A percentile compares a stretch with the other conserved stretches of the same genome.
phyloP scores from a whole-genome alignment of 257 asterid species.

The Nicotiana attenuata region DNA sequence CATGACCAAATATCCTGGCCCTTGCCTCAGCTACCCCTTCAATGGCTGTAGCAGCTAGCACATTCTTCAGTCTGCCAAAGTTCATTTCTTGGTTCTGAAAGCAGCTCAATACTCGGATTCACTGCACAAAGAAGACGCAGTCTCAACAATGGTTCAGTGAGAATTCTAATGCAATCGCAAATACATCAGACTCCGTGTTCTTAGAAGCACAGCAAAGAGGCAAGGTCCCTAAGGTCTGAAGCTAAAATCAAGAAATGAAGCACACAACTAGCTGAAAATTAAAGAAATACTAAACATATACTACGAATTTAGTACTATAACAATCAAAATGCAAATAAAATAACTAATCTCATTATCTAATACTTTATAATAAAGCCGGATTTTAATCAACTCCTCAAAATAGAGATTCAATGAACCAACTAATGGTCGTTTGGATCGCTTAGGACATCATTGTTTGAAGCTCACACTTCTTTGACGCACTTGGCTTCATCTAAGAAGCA shows the following conservation, averaged over 20 bases:
- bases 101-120: not conserved
- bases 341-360: too few species aligned
- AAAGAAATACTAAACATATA: not conserved
- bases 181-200: not conserved
- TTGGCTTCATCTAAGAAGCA: not conserved
- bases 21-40: constrained; percentile 79
- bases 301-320: not conserved
- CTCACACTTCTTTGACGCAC: not conserved
- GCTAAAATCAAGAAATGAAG: not conserved
- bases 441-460: not conserved
- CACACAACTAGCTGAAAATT: not conserved
- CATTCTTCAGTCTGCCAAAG: constrained; percentile 59
- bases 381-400: not conserved
- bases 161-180: not conserved
- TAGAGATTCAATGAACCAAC: not conserved
- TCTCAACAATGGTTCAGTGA: not conserved
- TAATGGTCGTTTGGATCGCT: not conserved
- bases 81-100: constrained; percentile 37
- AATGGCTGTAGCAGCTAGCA: constrained; percentile 61
- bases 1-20: constrained; percentile 84
- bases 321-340: not conserved
- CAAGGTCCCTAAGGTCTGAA: not conserved
- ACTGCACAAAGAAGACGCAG: not conserved
- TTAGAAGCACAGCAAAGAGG: not conserved
- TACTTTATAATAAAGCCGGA: not conserved